Percentiles rank a stretch among this genome's conserved stretches.
Evolutionary conservation across 139 green algal species (phyloP).

Genomic region (Parachlorella kessleri): DNA sequence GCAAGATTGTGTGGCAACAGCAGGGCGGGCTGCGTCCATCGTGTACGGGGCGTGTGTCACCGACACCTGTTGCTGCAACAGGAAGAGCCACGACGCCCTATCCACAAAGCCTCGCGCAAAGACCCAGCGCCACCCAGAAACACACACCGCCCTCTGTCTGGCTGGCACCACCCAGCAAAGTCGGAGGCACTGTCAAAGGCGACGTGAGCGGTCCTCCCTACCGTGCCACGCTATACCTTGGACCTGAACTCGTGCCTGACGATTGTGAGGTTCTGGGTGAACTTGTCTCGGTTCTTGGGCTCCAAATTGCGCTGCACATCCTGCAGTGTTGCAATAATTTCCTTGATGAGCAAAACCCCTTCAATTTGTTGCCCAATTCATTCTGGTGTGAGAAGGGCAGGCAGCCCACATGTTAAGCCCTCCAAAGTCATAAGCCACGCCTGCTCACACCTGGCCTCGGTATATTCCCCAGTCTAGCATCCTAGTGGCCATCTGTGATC

Average conservation of each 20-base stretch:
- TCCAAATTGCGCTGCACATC: constrained; percentile 90
- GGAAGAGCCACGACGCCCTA: too few species aligned
- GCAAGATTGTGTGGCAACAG: too few species aligned
- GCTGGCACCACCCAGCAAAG: too few species aligned
- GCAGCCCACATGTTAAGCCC: neutral
- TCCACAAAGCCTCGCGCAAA: too few species aligned
- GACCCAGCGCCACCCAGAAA: too few species aligned
- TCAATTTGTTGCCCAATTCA: neutral
- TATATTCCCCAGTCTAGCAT: neutral
- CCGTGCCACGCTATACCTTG: constrained; percentile 32
- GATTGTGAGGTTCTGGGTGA: constrained; percentile 97
- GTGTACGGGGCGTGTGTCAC: too few species aligned
- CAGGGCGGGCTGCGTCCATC: too few species aligned
- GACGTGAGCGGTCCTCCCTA: too few species aligned
- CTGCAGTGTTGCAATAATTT: neutral
- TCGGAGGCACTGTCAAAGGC: too few species aligned
- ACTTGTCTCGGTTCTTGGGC: constrained; percentile 97
- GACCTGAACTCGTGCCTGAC: constrained; percentile 89
- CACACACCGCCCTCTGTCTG: too few species aligned
- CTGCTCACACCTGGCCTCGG: neutral
- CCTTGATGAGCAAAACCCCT: neutral
- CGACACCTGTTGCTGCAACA: too few species aligned
- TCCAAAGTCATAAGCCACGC: neutral
- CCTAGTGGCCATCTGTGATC: too few species aligned
- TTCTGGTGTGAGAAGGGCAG: neutral